Conservation (phyloP, 73 alveolate genomes). For the Paramecium sonneborni region DNA sequence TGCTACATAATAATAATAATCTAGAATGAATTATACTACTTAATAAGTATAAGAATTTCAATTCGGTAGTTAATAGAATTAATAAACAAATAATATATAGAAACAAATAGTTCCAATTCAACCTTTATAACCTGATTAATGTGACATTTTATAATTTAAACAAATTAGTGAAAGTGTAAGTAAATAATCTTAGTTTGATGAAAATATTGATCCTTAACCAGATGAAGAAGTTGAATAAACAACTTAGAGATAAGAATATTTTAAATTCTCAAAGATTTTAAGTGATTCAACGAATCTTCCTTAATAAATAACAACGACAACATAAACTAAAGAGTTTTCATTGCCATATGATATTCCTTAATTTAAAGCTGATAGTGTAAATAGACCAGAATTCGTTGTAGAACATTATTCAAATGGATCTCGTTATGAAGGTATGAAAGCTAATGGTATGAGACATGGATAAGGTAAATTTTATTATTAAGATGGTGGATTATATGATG, state of each 20-base stretch:
- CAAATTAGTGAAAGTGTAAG: neutral
- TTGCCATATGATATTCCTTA: slow-evolving; percentile 45
- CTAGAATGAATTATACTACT: neutral
- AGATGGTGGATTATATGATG: slow-evolving; percentile 71
- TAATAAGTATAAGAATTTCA: neutral
- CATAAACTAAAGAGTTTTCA: slow-evolving; percentile 1
- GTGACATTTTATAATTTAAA: neutral
- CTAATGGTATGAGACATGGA: slow-evolving; percentile 67
- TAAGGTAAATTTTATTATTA: slow-evolving; percentile 62
- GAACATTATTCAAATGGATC: slow-evolving; percentile 66
- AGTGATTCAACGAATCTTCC: slow-evolving; percentile 14
- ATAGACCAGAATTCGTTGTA: slow-evolving; percentile 49
- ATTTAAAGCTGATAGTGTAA: slow-evolving; percentile 2
- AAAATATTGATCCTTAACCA: neutral
- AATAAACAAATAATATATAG: neutral
- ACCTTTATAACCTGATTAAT: neutral
- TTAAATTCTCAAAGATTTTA: slow-evolving; percentile 4
- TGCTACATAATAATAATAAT: neutral
- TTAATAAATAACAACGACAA: neutral
- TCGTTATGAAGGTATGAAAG: slow-evolving; percentile 61
- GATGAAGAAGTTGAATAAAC: slow-evolving; percentile 10
- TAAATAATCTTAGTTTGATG: neutral
- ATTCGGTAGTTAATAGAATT: neutral
- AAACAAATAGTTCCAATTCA: neutral
- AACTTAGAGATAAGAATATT: neutral